Conservation (phyloP, 352 stramenopile species). For the Globisporangium iwayamae region DNA sequence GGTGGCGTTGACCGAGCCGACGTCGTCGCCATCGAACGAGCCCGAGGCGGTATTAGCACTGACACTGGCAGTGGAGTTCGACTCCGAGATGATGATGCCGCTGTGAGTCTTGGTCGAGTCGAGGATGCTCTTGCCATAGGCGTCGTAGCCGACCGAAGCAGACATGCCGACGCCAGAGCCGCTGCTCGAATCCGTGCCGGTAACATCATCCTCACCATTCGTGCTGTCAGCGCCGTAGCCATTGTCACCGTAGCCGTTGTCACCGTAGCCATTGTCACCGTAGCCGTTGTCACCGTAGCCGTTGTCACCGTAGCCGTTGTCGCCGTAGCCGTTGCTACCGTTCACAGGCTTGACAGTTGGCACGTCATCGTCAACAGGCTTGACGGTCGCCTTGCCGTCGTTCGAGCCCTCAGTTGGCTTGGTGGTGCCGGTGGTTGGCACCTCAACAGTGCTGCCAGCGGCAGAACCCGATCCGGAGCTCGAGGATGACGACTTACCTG, state of each 20-base stretch:
- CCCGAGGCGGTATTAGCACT: neutral
- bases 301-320: conserved; percentile 3
- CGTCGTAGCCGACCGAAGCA: conserved; percentile 10
- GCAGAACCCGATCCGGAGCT: conserved; percentile 7
- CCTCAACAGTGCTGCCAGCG: conserved; percentile 1
- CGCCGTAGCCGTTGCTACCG: conserved; percentile 1
- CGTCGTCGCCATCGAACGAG: conserved; percentile 3
- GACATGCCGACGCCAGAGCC: conserved; percentile 2
- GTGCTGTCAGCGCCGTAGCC: neutral
- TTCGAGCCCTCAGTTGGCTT: neutral
- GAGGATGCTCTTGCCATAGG: conserved; percentile 9
- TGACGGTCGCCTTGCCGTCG: conserved; percentile 2
- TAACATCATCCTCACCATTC: neutral
- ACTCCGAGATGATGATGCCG: conserved; percentile 8
- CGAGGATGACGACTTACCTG: conserved; percentile 1
- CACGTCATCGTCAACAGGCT: conserved; percentile 7
- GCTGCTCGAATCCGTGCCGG: neutral
- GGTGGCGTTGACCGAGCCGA: conserved; percentile 10
- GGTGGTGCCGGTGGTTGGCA: conserved; percentile 7
- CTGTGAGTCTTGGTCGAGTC: conserved; percentile 10
- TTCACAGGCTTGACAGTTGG: conserved; percentile 7
- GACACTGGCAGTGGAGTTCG: neutral
- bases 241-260: neutral
- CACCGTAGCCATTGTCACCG: neutral
- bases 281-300: neutral